These are phyloP conservation scores for Furcasterigmium furcatum DNA, from an alignment of 2,329 filamentous ascomycete genomes.

Conservation along the genomic window DNA sequence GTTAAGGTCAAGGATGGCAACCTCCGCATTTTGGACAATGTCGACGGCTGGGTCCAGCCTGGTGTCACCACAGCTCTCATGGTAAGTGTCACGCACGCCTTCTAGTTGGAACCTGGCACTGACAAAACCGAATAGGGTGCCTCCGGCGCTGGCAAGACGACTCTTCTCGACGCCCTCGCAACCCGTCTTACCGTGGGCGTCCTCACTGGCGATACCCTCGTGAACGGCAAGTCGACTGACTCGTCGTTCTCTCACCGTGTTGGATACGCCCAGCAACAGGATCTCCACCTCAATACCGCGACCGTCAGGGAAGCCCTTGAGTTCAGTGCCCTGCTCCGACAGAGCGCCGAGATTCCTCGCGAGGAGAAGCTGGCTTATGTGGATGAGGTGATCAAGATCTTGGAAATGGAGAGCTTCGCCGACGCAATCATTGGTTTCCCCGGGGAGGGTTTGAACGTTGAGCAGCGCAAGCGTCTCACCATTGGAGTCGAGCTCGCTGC, in stretches of 20 bases:
- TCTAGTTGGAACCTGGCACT: not conserved
- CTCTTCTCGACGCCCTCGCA: slow-evolving; percentile 69
- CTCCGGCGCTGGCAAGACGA: slow-evolving; percentile 74
- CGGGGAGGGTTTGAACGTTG: slow-evolving; percentile 49
- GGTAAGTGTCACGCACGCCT: slow-evolving; percentile 35
- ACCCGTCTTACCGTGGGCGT: slow-evolving; percentile 72
- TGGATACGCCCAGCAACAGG: slow-evolving; percentile 71
- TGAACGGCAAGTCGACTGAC: slow-evolving; percentile 63
- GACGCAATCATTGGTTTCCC: slow-evolving; percentile 68
- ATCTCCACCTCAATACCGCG: slow-evolving; percentile 65
- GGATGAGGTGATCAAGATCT: slow-evolving; percentile 23
- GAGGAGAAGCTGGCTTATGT: slow-evolving; percentile 22
- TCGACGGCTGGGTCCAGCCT: slow-evolving; percentile 76
- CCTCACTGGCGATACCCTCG: slow-evolving; percentile 66
- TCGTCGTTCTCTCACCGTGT: slow-evolving; percentile 68
- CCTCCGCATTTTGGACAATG: slow-evolving; percentile 65
- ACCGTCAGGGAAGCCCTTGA: slow-evolving; percentile 66
- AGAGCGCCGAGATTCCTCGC: slow-evolving; percentile 52
- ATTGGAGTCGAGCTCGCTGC: slow-evolving; percentile 76
- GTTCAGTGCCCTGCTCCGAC: slow-evolving; percentile 66
- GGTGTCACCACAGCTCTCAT: slow-evolving; percentile 71
- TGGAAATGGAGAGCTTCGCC: slow-evolving; percentile 57
- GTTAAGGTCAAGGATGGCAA: slow-evolving; percentile 62
- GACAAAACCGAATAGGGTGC: slow-evolving; percentile 48
- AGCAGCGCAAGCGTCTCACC: slow-evolving; percentile 56